Conservation (phyloP, 805 yeast species). For the Kuraishia cidri region DNA sequence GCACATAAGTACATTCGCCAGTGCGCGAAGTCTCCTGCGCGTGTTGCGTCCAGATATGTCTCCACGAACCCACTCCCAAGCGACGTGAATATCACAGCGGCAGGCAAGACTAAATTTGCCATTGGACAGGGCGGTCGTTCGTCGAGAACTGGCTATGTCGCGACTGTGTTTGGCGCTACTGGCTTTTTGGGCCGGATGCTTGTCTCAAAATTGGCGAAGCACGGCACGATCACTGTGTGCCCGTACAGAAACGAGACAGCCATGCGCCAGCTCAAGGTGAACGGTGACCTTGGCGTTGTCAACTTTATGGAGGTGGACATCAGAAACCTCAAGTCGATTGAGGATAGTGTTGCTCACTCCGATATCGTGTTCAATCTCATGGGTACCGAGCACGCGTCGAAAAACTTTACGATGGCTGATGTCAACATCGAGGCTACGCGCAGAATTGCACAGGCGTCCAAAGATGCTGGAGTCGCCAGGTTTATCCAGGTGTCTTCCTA, state of each 20-base stretch:
- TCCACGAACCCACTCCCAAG: constrained; percentile 29
- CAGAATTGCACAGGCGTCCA: constrained; percentile 67
- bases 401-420: constrained; percentile 76
- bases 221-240: constrained; percentile 68
- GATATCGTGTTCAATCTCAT: constrained; percentile 78
- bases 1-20: no score
- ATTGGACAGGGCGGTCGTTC: constrained; percentile 77
- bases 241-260: constrained; percentile 80
- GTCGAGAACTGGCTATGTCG: constrained; percentile 81
- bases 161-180: constrained; percentile 78
- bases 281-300: constrained; percentile 84
- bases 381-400: constrained; percentile 70
- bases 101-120: constrained; percentile 67
- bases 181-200: constrained; percentile 75
- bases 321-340: constrained; percentile 67
- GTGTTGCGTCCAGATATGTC: no score
- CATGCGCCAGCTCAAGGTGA: constrained; percentile 69
- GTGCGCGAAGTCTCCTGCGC: no score
- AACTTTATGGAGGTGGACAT: constrained; percentile 77
- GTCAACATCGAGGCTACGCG: constrained; percentile 73
- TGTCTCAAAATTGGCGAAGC: constrained; percentile 65
- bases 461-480: constrained; percentile 64
- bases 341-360: constrained; percentile 68
- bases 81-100: constrained; percentile 64
- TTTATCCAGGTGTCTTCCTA: constrained; percentile 73